Base-by-base conservation (phyloP, 2,329 filamentous ascomycete genomes). In the Arthrobotrys pseudoclavata region DNA sequence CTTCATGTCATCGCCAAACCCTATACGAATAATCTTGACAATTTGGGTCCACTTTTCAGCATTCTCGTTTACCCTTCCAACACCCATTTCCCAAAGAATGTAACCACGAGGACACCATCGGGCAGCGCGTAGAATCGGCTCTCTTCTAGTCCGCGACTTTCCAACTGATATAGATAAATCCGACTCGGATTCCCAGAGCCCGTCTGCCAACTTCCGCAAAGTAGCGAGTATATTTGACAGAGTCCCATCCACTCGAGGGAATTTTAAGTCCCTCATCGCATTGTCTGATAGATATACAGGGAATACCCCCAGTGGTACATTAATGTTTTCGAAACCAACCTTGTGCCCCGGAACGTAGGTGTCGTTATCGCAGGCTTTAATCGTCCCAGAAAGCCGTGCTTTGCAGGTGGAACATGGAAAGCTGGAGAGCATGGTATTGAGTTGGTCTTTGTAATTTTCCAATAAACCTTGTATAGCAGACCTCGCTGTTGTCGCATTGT, bases 11-110 rank as follows among this genome's bases (percentile, higher is more conserved):
- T 10, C 15, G 4, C n/a, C 15, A 10, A 42, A 60, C 0, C 64
- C 64, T 5, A 69, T 34, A 12, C 64, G 52, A 37, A 60, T 37
- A 5, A 69, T 18, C 64, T 57, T 69, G 15, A 69, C n/a, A n/a
- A 69, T 60, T 40, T 69, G 64, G n/a, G n/a, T 69, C 64, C 64
- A 69, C 24, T 69, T 37, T n/a, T 60, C 64, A n/a, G 64, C 18
- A 7, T 34, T 37, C n/a, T 50, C 64, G 29, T 50, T 24, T 1
- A 15, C 15, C 40, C 64, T 69, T 15, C 50, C 64, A 12, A 69
- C 42, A 13, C 64, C 64, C 4, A 52, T 12, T 37, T 69, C 64
- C 64, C 64, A 69, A 7, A 69, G 22, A 22, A 69, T 40, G 10
- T 60, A 69, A 20, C 64, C 37, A n/a, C 50, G 37, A n/a, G 15